Evolutionary conservation across 73 alveolate genomes (phyloP).

Genomic region (Symbiodinium pilosum): DNA sequence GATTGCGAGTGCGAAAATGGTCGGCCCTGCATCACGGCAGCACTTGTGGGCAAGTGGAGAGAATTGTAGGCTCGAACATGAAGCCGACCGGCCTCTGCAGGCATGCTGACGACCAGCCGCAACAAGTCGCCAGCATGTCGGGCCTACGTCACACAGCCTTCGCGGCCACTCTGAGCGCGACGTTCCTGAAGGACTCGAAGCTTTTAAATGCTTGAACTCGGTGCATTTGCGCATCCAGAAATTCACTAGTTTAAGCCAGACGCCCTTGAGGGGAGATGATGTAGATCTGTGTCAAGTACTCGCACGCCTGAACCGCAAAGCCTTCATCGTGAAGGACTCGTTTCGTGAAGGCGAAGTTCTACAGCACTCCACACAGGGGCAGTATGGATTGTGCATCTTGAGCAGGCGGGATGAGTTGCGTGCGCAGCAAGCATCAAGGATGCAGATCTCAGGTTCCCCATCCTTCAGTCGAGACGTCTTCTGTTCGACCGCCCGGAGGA

Average conservation of each 20-base stretch:
- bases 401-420: not conserved
- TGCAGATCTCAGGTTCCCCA: conserved; percentile 57
- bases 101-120: conserved; percentile 91
- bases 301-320: too few relatives aligned
- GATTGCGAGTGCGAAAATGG: conserved; percentile 41
- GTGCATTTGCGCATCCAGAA: too few relatives aligned
- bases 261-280: too few relatives aligned
- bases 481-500: conserved; percentile 53
- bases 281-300: too few relatives aligned
- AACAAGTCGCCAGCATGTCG: not conserved
- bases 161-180: conserved; percentile 29
- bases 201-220: too few relatives aligned
- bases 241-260: too few relatives aligned
- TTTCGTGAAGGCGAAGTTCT: conserved; percentile 41
- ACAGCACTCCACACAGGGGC: conserved; percentile 9
- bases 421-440: not conserved
- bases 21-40: conserved; percentile 30
- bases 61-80: too few relatives aligned
- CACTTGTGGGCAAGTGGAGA: not conserved
- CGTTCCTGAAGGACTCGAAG: conserved; percentile 15
- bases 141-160: conserved; percentile 37
- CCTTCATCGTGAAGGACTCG: not conserved
- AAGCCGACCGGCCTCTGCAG: not conserved
- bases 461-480: conserved; percentile 29
- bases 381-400: conserved; percentile 27